phyloP scores from a whole-genome alignment of 768 basidiomycete genomes.

The Hypholoma fasciculare region DNA sequence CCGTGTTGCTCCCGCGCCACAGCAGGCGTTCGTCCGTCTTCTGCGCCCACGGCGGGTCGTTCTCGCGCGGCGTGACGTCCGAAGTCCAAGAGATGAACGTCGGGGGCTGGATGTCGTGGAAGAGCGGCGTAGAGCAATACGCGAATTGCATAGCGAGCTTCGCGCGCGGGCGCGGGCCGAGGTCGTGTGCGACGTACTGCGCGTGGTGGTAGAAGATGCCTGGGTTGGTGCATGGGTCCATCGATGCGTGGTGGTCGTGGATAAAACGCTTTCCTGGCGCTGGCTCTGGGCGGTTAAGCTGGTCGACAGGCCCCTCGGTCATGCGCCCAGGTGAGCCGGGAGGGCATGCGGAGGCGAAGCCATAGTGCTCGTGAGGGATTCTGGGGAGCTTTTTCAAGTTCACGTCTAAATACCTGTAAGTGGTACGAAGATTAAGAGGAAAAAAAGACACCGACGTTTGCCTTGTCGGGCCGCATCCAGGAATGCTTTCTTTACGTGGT shows the following conservation, averaged over 20 bases:
- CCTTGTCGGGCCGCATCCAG: slow-evolving; percentile 35
- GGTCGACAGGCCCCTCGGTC: slow-evolving; percentile 26
- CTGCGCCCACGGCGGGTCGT: slow-evolving; percentile 60
- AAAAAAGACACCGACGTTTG: slow-evolving; percentile 28
- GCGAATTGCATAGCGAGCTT: slow-evolving; percentile 52
- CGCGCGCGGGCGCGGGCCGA: slow-evolving; percentile 42
- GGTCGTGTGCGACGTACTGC: slow-evolving; percentile 47
- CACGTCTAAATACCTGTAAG: slow-evolving; percentile 23
- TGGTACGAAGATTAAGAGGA: background rate
- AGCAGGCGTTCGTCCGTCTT: slow-evolving; percentile 56
- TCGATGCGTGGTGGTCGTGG: slow-evolving; percentile 39
- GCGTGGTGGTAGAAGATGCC: slow-evolving; percentile 41
- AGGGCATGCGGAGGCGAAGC: slow-evolving; percentile 39
- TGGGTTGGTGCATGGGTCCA: slow-evolving; percentile 49
- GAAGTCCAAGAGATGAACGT: slow-evolving; percentile 44
- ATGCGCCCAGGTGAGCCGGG: slow-evolving; percentile 31
- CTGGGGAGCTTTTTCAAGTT: slow-evolving; percentile 30
- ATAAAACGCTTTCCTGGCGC: slow-evolving; percentile 41
- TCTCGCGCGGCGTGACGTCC: slow-evolving; percentile 28
- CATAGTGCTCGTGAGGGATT: slow-evolving; percentile 21
- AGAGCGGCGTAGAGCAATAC: slow-evolving; percentile 43
- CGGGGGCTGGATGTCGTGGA: slow-evolving; percentile 50
- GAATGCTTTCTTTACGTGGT: slow-evolving; percentile 32
- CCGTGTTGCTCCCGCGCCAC: slow-evolving; percentile 78
- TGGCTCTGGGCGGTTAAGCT: slow-evolving; percentile 17